Percentiles rank a stretch among this genome's conserved stretches.
These are phyloP conservation scores for Penicillium longicatenatum DNA, from an alignment of 495 filamentous ascomycete species.

Conservation along the genomic window DNA sequence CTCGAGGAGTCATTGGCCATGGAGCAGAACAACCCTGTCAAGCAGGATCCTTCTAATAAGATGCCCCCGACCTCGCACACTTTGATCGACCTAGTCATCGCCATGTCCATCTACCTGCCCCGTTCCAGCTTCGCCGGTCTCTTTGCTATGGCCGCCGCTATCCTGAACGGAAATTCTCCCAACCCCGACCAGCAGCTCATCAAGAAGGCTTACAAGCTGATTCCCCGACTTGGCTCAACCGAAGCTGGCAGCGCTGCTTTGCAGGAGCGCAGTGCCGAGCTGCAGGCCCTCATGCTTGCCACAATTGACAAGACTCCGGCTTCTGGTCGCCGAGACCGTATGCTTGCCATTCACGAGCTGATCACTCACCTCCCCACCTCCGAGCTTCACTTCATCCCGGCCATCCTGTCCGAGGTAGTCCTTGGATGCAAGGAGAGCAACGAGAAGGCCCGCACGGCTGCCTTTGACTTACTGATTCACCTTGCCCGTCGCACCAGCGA, in stretches of 20 bases:
- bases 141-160: slow-evolving; percentile 78
- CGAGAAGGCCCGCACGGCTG: slow-evolving; percentile 83
- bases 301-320: slow-evolving; percentile 80
- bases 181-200: slow-evolving; percentile 83
- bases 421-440: slow-evolving; percentile 96
- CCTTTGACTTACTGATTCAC: slow-evolving; percentile 86
- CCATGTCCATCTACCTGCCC: slow-evolving; percentile 90
- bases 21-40: slow-evolving; percentile 57
- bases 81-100: slow-evolving; percentile 92
- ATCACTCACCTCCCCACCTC: slow-evolving; percentile 72
- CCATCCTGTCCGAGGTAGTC: slow-evolving; percentile 88
- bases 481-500: slow-evolving; percentile 80
- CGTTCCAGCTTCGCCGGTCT: slow-evolving; percentile 76
- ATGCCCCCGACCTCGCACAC: slow-evolving; percentile 95
- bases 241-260: slow-evolving; percentile 72
- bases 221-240: slow-evolving; percentile 83
- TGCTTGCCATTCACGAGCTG: slow-evolving; percentile 77
- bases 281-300: slow-evolving; percentile 75
- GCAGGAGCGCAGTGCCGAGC: slow-evolving; percentile 66
- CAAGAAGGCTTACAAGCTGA: slow-evolving; percentile 98
- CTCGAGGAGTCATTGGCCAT: slow-evolving; percentile 67
- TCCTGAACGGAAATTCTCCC: slow-evolving; percentile 61
- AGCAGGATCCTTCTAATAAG: slow-evolving; percentile 61
- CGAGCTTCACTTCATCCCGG: slow-evolving; percentile 88
- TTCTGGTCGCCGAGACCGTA: slow-evolving; percentile 80